Evolutionary conservation across 208 protist species (phyloP), one percentile per base, ranked within the genome.

Genomic region (Acanthamoeba lenticulata): DNA sequence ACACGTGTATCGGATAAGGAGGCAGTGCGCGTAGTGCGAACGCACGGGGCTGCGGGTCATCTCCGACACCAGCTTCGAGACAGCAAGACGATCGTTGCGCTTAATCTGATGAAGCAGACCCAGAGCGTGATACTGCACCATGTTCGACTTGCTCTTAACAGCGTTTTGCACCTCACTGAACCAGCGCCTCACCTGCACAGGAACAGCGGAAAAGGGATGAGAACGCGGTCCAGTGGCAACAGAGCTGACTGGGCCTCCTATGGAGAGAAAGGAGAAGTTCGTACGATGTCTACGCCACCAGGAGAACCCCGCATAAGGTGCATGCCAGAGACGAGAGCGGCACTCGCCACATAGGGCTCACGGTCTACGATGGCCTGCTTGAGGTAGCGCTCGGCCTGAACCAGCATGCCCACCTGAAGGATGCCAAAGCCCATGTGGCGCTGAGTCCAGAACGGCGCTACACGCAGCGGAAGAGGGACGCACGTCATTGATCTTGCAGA

Each of bases 61-160:
- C 94, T 98, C 96, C 38, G 98, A 96, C 38, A 99, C 98, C 2
- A 99, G 96, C 57, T 99, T 99, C 17, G 95, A 96, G 11, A 99
- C 97, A 15, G 99, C 99, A 60, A 99, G 96, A 17, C 98, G 97
- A 95, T 99, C 99, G 94, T 99, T 98, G 94, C 98, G 97, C 94
- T 99, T 99, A 60, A 99, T 98, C 77, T 98, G 96, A 96, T 99
- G 98, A n/a, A 99, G 96, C 11, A 99, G 96, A 38, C 98, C 99
- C 7, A 99, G 97, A 40, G 98, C 98, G 55, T 99, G 98, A 96
- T 99, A 99, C 97, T 99, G 99, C 38, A 99, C 98, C 98, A 99
- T 99, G 17, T 93, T 74, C 27, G 36, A 94, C 72, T 93, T 93
- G 36, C 95, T 97, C 47, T 97, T 97, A 86, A 98, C 93, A 49